These are phyloP conservation scores for Colletotrichum filicis DNA, from an alignment of 2,329 filamentous ascomycete genomes.

Conservation along the genomic window DNA sequence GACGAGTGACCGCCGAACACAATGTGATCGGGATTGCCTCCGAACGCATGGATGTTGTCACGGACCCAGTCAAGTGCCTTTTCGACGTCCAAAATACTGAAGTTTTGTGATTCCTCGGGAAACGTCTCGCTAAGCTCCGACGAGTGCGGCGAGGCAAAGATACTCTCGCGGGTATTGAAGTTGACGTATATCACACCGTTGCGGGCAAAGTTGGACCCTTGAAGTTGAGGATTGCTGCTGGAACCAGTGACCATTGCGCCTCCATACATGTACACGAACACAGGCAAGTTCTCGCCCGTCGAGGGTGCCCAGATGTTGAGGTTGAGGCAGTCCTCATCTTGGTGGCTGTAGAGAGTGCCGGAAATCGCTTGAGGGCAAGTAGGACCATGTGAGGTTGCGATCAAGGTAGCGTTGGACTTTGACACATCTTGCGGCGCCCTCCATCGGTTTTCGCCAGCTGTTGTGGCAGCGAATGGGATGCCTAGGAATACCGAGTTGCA, in stretches of 20 bases:
- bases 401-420: constrained; percentile 35
- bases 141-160: constrained; percentile 56
- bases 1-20: constrained; percentile 56
- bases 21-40: constrained; percentile 55
- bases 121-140: constrained; percentile 46
- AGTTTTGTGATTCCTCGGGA: constrained; percentile 40
- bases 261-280: constrained; percentile 57
- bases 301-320: constrained; percentile 51
- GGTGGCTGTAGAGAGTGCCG: constrained; percentile 36
- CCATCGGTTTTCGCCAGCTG: constrained; percentile 49
- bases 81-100: constrained; percentile 50
- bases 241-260: constrained; percentile 55
- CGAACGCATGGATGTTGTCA: constrained; percentile 54
- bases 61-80: constrained; percentile 52
- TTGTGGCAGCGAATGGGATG: constrained; percentile 51
- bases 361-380: constrained; percentile 42
- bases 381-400: constrained; percentile 41
- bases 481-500: constrained; percentile 50
- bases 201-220: constrained; percentile 48
- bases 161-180: constrained; percentile 54
- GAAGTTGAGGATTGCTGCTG: constrained; percentile 51
- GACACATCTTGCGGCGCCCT: constrained; percentile 41
- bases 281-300: constrained; percentile 41
- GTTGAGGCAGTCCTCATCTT: constrained; percentile 55
- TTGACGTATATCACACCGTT: constrained; percentile 51